A percentile compares a stretch with the other conserved stretches of the same genome.
phyloP scores from a whole-genome alignment of 768 basidiomycete species.

The Collybiopsis confluens region DNA sequence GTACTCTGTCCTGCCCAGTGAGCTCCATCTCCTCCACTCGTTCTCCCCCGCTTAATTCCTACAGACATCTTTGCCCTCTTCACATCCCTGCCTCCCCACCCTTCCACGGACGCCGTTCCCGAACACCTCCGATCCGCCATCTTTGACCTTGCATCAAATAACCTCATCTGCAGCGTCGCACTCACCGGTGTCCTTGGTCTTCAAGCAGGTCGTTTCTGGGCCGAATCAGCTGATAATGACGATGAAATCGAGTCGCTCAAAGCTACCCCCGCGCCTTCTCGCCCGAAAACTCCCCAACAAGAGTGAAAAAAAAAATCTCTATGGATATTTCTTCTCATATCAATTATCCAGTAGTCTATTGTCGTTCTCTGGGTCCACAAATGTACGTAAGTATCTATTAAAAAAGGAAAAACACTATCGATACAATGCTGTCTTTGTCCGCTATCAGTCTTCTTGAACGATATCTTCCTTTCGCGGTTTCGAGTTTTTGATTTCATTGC shows the following conservation, averaged over 20 bases:
- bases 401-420: slow-evolving; percentile 3
- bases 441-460: slow-evolving; percentile 29
- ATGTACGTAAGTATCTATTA: not conserved
- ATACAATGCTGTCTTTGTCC: not conserved
- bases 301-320: not conserved
- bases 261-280: slow-evolving; percentile 12
- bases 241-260: slow-evolving; percentile 36
- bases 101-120: slow-evolving; percentile 57
- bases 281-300: slow-evolving; percentile 15
- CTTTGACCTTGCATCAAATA: slow-evolving; percentile 76
- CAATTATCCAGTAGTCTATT: not conserved
- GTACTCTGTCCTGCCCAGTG: slow-evolving; percentile 78
- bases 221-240: slow-evolving; percentile 66
- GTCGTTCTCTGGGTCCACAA: not conserved
- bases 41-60: slow-evolving; percentile 10
- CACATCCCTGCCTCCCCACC: slow-evolving; percentile 48
- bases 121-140: slow-evolving; percentile 55
- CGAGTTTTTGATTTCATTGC: slow-evolving; percentile 73
- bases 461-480: slow-evolving; percentile 96
- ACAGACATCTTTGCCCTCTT: slow-evolving; percentile 60
- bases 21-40: slow-evolving; percentile 23
- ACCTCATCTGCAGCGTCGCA: slow-evolving; percentile 84
- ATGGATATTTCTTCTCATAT: not conserved
- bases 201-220: slow-evolving; percentile 84
- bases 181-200: slow-evolving; percentile 82